Evolutionary conservation across 345 rosid species (phyloP), one percentile per base, ranked within the genome.

Genomic region (Citrus maxima): DNA sequence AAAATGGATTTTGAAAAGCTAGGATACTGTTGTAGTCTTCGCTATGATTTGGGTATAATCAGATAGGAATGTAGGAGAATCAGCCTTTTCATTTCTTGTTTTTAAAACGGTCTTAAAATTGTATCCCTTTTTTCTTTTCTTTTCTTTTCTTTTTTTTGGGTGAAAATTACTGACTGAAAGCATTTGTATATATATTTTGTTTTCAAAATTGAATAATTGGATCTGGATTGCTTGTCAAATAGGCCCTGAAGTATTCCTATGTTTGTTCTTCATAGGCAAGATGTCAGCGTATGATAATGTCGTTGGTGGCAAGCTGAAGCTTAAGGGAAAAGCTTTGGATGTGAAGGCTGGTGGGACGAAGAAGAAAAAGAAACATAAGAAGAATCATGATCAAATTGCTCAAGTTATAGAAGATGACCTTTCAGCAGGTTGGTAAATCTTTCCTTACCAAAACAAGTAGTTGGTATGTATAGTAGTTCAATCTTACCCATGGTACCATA

Each of bases 261-360:
- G 12, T 49, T 30, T 32, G 5, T 76, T 51, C 6, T 34, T 34
- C 51, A 66, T 37, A 55, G 79, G 76, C 37, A 34, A 79, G 63
- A 94, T 94, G 99, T 95, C 98, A 3, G 84, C 77, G 9, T 96
- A 87, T 76, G 95, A 94, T 24, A 91, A 89, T 63, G 87, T 92
- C 6, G 88, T 94, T 30, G 93, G 93, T 73, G 97, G 98, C 77
- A 93, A 94, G 87, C 83, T 96, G 78, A 93, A 96, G 88, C 91
- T 96, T 10, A 96, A 96, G 86, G 98, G 98, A 5, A 96, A 96
- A 73, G 93, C 98, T n/a, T 86, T 96, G 74, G 95, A 92, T 75
- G 97, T 96, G 80, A 92, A 93, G 83, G 90, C 94, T 73, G 97
- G 93, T 68, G 97, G 97, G 9, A 77, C 90, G 34, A 95, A 87